These are phyloP conservation scores for Gaultheria prostrata DNA, from an alignment of 148 eudicot species.

Conservation along the genomic window DNA sequence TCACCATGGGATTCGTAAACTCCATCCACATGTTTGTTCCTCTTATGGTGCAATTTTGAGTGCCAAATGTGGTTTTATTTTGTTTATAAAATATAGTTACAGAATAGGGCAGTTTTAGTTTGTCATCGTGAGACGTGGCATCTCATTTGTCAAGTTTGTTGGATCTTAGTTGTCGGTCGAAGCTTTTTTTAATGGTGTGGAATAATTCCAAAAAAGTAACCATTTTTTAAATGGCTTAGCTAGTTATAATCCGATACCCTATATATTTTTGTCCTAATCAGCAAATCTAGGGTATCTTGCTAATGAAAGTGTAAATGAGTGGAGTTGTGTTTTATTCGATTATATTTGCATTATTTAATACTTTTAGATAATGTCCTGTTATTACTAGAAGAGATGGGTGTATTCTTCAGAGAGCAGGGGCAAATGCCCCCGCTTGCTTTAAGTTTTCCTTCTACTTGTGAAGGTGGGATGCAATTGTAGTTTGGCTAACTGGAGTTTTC, in stretches of 20 bases:
- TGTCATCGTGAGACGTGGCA: background rate
- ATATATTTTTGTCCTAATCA: background rate
- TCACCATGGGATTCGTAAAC: background rate
- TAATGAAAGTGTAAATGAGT: constrained; percentile 1
- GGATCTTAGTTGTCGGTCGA: background rate
- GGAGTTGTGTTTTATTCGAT: background rate
- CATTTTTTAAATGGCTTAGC: background rate
- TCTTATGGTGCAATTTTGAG: background rate
- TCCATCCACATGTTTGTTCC: background rate
- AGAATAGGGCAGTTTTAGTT: background rate
- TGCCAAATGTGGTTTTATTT: background rate
- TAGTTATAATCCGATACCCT: background rate
- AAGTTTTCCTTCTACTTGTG: background rate
- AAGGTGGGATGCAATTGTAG: background rate
- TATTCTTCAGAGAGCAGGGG: background rate
- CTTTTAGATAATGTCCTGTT: background rate
- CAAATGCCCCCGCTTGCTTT: background rate
- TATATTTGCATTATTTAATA: background rate
- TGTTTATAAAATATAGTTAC: background rate
- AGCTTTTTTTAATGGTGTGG: background rate
- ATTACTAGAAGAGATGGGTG: background rate
- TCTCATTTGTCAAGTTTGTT: constrained; percentile 2
- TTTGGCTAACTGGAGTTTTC: background rate
- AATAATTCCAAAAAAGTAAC: background rate
- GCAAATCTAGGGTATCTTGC: background rate